These are phyloP conservation scores for Cenococcum geophilum DNA, from an alignment of 495 filamentous ascomycete species.

Conservation along the genomic window DNA sequence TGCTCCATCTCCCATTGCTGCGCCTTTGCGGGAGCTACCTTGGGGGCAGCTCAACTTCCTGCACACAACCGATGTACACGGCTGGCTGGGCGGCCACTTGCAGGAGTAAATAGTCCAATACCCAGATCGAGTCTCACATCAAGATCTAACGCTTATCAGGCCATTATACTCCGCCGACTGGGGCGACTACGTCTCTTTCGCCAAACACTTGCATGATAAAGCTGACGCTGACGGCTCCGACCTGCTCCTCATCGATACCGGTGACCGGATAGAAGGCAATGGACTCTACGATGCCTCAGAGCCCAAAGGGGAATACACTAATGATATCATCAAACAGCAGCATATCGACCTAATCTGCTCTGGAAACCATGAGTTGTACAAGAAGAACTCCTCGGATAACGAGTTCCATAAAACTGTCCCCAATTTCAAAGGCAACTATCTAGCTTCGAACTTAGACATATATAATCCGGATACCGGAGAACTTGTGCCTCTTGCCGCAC, in stretches of 20 bases:
- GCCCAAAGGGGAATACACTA: slow-evolving; percentile 81
- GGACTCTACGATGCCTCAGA: slow-evolving; percentile 88
- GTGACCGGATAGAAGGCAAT: slow-evolving; percentile 91
- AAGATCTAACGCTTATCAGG: slow-evolving; percentile 37
- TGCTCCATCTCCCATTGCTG: slow-evolving; percentile 69
- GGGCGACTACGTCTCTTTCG: slow-evolving; percentile 96
- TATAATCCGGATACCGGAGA: slow-evolving; percentile 61
- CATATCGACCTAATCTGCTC: slow-evolving; percentile 77
- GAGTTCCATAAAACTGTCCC: slow-evolving; percentile 76
- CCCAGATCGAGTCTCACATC: not conserved
- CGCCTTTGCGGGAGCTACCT: slow-evolving; percentile 71
- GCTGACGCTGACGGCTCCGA: slow-evolving; percentile 75
- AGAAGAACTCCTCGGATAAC: slow-evolving; percentile 62
- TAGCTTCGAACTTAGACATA: slow-evolving; percentile 92
- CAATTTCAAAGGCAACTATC: slow-evolving; percentile 66
- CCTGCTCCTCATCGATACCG: slow-evolving; percentile 85
- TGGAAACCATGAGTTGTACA: slow-evolving; percentile 95
- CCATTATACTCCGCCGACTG: slow-evolving; percentile 90
- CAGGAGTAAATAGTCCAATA: slow-evolving; percentile 57
- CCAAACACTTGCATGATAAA: slow-evolving; percentile 67
- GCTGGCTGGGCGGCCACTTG: slow-evolving; percentile 91
- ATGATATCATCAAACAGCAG: slow-evolving; percentile 77
- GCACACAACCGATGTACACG: slow-evolving; percentile 90
- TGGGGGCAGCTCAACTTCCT: slow-evolving; percentile 95
- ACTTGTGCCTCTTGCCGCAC: slow-evolving; percentile 67